A percentile compares a stretch with the other conserved stretches of the same genome.
Evolutionary conservation across 805 yeast species (phyloP).

Genomic region (Metschnikowia lochheadii): DNA sequence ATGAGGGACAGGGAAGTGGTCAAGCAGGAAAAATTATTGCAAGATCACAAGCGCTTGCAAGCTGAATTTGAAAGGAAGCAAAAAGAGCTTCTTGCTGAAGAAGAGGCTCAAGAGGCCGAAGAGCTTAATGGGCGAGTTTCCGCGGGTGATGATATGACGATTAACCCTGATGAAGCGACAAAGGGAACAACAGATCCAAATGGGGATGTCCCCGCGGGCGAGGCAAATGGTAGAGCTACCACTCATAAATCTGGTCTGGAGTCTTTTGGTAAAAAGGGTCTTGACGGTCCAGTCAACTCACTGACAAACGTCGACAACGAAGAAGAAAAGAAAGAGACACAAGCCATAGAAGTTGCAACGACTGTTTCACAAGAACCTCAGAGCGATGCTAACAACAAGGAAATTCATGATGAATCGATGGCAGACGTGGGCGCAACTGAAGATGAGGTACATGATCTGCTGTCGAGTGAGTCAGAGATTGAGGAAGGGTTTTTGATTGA

Average conservation of each 20-base stretch:
- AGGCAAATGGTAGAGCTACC: background rate
- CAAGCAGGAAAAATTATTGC: constrained; percentile 44
- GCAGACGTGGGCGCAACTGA: background rate
- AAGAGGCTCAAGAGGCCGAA: background rate
- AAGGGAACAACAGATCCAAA: background rate
- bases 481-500: constrained; percentile 43
- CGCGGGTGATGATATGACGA: background rate
- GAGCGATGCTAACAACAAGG: background rate
- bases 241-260: background rate
- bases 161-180: background rate
- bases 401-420: background rate
- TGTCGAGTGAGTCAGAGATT: constrained; percentile 30
- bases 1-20: constrained; percentile 61
- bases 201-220: background rate
- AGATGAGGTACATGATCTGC: background rate
- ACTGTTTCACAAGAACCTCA: background rate
- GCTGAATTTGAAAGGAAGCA: constrained; percentile 21
- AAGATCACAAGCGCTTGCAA: constrained; percentile 30
- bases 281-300: background rate
- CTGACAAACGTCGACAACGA: background rate
- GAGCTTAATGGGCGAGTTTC: background rate
- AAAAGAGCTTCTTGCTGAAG: constrained; percentile 7
- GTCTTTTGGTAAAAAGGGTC: background rate
- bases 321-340: background rate
- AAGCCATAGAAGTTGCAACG: background rate